Conservation (phyloP, 2,329 filamentous ascomycete species). For the Hyphodiscus sp. region DNA sequence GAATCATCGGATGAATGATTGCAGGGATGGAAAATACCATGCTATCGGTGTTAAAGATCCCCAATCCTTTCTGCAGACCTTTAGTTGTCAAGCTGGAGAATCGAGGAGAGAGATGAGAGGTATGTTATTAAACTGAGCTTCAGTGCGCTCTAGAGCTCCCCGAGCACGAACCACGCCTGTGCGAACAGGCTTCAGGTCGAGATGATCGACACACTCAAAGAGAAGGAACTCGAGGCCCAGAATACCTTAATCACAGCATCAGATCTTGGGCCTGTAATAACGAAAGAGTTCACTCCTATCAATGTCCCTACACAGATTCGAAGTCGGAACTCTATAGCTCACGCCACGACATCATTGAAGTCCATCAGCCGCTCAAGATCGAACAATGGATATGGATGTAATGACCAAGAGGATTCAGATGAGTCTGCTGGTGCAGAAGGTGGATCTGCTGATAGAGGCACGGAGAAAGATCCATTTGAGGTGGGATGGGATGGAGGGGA, state of each 20-base stretch:
- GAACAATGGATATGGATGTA: conserved; percentile 30
- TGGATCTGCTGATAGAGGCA: conserved; percentile 18
- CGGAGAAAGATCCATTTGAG: conserved; percentile 48
- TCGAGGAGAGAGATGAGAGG: not conserved
- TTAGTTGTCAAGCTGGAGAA: not conserved
- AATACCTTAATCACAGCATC: not conserved
- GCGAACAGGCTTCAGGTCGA: not conserved
- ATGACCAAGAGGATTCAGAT: conserved; percentile 12
- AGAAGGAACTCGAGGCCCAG: not conserved
- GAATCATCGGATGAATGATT: not conserved
- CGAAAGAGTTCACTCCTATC: conserved; percentile 22
- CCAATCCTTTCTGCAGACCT: not conserved
- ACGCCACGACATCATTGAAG: conserved; percentile 2
- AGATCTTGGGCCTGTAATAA: not conserved
- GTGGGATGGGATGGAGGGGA: conserved; percentile 70
- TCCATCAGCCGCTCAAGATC: conserved; percentile 20
- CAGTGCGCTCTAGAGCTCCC: not conserved
- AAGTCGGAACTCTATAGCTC: conserved; percentile 9
- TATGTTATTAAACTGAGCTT: not conserved
- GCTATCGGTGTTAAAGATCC: not conserved
- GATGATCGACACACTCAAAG: not conserved
- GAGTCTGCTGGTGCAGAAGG: conserved; percentile 10
- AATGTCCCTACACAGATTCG: not conserved
- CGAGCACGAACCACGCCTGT: not conserved
- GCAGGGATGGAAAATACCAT: not conserved